Percentiles rank a stretch among this genome's conserved stretches.
These are phyloP conservation scores for Silene conica DNA, from an alignment of 148 eudicot species.

Conservation along the genomic window DNA sequence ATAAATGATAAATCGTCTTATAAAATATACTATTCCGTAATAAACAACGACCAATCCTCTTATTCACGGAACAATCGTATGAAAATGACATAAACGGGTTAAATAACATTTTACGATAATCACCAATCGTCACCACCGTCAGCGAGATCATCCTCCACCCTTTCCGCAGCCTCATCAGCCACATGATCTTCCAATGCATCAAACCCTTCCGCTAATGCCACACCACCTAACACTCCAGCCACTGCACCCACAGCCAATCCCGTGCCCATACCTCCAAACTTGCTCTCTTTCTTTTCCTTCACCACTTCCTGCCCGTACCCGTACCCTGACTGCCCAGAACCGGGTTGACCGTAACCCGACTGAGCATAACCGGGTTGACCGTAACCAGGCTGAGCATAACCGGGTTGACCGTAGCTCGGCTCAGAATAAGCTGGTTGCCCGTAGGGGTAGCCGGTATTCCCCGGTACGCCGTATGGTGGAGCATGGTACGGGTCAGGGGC, in stretches of 20 bases:
- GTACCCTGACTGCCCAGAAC: slow-evolving; percentile 25
- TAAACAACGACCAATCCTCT: no score
- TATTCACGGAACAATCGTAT: no score
- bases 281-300: slow-evolving; percentile 55
- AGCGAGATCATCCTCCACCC: slow-evolving; percentile 58
- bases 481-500: slow-evolving; percentile 51
- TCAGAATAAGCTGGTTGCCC: slow-evolving; percentile 10
- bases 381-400: slow-evolving; percentile 23
- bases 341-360: slow-evolving; percentile 15
- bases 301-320: slow-evolving; percentile 23
- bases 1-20: no score
- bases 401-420: slow-evolving; percentile 6
- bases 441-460: slow-evolving; percentile 21
- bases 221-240: slow-evolving; percentile 73
- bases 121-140: slow-evolving; percentile 25
- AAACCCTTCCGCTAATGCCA: slow-evolving; percentile 63
- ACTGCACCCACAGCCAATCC: slow-evolving; percentile 91
- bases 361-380: slow-evolving; percentile 21
- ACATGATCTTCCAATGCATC: slow-evolving; percentile 63
- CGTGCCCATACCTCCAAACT: slow-evolving; percentile 72
- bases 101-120: not conserved
- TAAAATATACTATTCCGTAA: no score
- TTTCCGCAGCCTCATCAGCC: slow-evolving; percentile 62
- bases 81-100: no score
- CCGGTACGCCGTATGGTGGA: slow-evolving; percentile 46